A percentile compares a stretch with the other conserved stretches of the same genome.
Conservation (phyloP, 1,139 yeast species). For the Sugiyamaella castrensis region DNA sequence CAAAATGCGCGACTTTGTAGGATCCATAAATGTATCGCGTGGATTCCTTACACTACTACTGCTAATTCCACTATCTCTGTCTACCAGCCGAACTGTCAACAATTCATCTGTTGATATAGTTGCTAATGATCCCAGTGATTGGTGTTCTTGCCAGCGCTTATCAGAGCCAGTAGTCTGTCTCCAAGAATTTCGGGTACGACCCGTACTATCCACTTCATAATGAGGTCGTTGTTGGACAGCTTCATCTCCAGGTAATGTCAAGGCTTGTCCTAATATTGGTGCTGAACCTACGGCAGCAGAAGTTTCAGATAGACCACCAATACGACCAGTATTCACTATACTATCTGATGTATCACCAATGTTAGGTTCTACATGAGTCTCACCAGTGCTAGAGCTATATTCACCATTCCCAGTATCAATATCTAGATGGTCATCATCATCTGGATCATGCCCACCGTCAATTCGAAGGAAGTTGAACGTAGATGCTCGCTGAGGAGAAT, state of each 20-base stretch:
- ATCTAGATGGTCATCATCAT: slow-evolving; percentile 21
- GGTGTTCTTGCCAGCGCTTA: slow-evolving; percentile 48
- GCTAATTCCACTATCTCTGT: slow-evolving; percentile 24
- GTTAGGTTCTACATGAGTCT: slow-evolving; percentile 41
- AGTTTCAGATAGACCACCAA: slow-evolving; percentile 16
- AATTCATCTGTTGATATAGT: slow-evolving; percentile 86
- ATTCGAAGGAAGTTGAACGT: slow-evolving; percentile 37
- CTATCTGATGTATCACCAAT: slow-evolving; percentile 13
- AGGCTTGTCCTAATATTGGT: slow-evolving; percentile 6
- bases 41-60: slow-evolving; percentile 9
- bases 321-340: slow-evolving; percentile 6
- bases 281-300: background rate
- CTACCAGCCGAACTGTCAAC: slow-evolving; percentile 71
- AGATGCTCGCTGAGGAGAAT: slow-evolving; percentile 38
- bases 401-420: slow-evolving; percentile 21
- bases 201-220: slow-evolving; percentile 22
- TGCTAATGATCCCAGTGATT: slow-evolving; percentile 69
- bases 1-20: slow-evolving; percentile 28
- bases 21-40: slow-evolving; percentile 29
- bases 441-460: slow-evolving; percentile 30
- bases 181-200: slow-evolving; percentile 63
- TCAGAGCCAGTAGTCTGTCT: slow-evolving; percentile 49
- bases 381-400: slow-evolving; percentile 34
- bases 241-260: slow-evolving; percentile 12
- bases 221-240: slow-evolving; percentile 8